Evolutionary conservation across 1,284 basidiomycete genomes (phyloP).

Genomic region (Malassezia nana): DNA sequence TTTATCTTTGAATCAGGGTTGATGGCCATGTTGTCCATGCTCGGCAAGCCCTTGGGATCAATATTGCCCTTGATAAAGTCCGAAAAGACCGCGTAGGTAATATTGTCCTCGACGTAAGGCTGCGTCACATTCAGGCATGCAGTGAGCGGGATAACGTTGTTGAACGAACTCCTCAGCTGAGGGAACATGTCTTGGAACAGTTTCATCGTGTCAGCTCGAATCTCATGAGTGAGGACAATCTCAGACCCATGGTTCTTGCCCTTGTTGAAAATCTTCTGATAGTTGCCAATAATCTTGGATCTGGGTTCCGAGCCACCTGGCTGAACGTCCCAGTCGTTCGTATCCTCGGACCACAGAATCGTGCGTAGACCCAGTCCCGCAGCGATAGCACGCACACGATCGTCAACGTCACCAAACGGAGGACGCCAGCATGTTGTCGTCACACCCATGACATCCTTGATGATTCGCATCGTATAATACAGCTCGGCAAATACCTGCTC

Average conservation of each 20-base stretch:
- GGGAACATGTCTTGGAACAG: constrained; percentile 32
- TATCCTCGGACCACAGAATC: constrained; percentile 53
- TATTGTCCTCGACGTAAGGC: constrained; percentile 50
- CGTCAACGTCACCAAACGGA: constrained; percentile 54
- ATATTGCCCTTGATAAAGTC: constrained; percentile 35
- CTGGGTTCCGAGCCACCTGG: constrained; percentile 45
- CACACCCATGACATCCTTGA: constrained; percentile 53
- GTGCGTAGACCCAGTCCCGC: constrained; percentile 51
- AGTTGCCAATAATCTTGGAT: constrained; percentile 49
- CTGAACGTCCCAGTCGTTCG: constrained; percentile 50
- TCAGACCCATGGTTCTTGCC: constrained; percentile 25
- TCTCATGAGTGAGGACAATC: constrained; percentile 46
- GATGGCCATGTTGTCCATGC: constrained; percentile 23
- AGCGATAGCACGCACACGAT: constrained; percentile 54
- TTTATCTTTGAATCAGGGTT: constrained; percentile 4
- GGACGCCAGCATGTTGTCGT: constrained; percentile 52
- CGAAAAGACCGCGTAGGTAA: constrained; percentile 46
- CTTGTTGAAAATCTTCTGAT: constrained; percentile 49
- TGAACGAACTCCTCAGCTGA: constrained; percentile 33
- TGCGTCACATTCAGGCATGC: constrained; percentile 43
- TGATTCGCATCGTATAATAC: constrained; percentile 53
- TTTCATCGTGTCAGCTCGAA: constrained; percentile 40
- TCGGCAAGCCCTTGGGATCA: constrained; percentile 29
- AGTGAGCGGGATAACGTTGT: constrained; percentile 40
- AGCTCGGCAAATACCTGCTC: constrained; percentile 55